A percentile compares a stretch with the other conserved stretches of the same genome.
Conservation (phyloP, 176 grass and related monocot species). For the Avena eriantha region DNA sequence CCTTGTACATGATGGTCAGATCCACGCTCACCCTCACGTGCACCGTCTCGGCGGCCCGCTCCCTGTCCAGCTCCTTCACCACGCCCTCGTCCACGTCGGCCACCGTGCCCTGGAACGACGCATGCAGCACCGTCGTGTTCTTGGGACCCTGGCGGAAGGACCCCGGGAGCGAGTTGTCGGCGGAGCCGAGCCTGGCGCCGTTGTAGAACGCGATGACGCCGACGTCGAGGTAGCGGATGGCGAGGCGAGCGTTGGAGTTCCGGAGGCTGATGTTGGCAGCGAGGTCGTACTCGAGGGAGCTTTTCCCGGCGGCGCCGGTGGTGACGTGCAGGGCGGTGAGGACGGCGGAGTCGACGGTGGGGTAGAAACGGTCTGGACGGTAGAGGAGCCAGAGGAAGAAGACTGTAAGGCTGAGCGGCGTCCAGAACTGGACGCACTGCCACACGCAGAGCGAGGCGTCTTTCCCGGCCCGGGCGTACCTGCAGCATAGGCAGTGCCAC, state of each 20-base stretch:
- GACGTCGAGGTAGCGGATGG: conserved; percentile 28
- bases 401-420: conserved; percentile 10
- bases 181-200: conserved; percentile 2
- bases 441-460: neutral
- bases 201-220: neutral
- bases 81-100: neutral
- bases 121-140: conserved; percentile 31
- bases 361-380: conserved; percentile 26
- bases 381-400: conserved; percentile 35
- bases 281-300: conserved; percentile 1
- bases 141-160: conserved; percentile 24
- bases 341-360: conserved; percentile 2
- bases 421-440: conserved; percentile 35
- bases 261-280: neutral
- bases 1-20: neutral
- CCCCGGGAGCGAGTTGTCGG: neutral
- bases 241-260: neutral
- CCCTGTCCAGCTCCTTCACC: conserved; percentile 27
- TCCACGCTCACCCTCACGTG: conserved; percentile 13
- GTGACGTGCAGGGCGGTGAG: conserved; percentile 12
- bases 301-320: neutral
- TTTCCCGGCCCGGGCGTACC: neutral
- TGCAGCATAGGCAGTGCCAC: neutral
- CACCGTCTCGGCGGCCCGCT: conserved; percentile 27
- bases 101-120: neutral